Evolutionary conservation across 306 rosid genomes (phyloP), one percentile per base, ranked within the genome.

Genomic region (Cicer yamashitae): DNA sequence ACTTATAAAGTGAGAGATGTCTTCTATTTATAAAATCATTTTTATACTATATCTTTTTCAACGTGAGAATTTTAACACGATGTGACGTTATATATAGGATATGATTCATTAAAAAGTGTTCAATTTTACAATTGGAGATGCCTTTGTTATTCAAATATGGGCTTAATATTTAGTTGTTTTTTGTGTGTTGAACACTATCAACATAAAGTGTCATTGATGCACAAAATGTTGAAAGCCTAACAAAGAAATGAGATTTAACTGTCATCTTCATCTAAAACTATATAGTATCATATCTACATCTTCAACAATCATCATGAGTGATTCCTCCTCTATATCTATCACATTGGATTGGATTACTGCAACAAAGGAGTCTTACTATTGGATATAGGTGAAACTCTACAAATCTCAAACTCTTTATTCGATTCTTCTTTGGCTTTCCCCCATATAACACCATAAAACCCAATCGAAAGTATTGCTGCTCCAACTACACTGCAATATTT

Each of bases 371-470:
- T 48, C 22, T 58, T 77, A 2, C 10, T 54, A 22, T 25, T 18
- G 1, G 71, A 67, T 7, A 71, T 20, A 43, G 61, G 15, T 63
- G n/a, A 17, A 22, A 47, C 45, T 61, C 47, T 68, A 25, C 18
- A 10, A 12, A 39, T 18, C 7, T 39, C 73, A 14, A 48, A 43
- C 3, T 61, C 60, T 30, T 41, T 67, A 69, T 39, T 25, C 37
- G 43, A 18, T 61, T 83, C 74, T 51, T 83, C 74, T 57, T 86
- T 81, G 11, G 86, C 83, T 68, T 86, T 90, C 5, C 87, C 88
- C 92, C 89, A 90, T 48, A 86, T 50, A 10, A 88, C 86, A 54
- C 76, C 87, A 73, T 85, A 88, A 80, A 90, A 88, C 34, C 96
- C 91, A 54, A 83, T 2, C 41, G 91, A 75, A 8, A 91, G 43